These are phyloP conservation scores for Fusarium sp. DNA, from an alignment of 2,329 filamentous ascomycete genomes.

Conservation along the genomic window DNA sequence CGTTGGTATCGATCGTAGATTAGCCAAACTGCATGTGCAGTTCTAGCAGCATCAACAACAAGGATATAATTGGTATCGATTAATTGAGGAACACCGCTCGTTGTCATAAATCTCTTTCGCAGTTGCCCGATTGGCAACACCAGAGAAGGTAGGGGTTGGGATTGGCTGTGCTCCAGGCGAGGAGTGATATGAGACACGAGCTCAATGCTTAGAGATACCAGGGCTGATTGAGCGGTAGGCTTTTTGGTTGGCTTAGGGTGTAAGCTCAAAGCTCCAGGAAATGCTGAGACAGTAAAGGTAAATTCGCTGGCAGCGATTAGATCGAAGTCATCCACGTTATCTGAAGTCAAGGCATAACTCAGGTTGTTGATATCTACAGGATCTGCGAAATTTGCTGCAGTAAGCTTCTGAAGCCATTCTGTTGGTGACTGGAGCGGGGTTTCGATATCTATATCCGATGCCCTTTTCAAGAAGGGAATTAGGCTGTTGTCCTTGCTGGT, in stretches of 20 bases:
- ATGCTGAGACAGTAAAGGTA: neutral
- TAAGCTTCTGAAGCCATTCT: neutral
- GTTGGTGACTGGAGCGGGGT: neutral
- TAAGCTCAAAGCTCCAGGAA: neutral
- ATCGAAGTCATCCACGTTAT: neutral
- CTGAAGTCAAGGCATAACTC: neutral
- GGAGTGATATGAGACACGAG: neutral
- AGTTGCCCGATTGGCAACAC: neutral
- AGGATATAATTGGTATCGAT: neutral
- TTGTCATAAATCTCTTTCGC: fast-evolving
- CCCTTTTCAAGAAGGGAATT: fast-evolving
- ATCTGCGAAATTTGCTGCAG: neutral
- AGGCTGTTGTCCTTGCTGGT: neutral
- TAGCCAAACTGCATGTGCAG: neutral
- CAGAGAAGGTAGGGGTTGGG: neutral
- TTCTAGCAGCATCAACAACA: neutral
- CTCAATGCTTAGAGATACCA: neutral
- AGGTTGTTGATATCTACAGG: neutral
- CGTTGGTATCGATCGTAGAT: neutral
- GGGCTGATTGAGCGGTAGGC: neutral
- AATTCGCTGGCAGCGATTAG: neutral
- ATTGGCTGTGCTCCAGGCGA: fast-evolving
- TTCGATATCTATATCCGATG: neutral
- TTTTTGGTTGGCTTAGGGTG: neutral
- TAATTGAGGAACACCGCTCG: fast-evolving